Evolutionary conservation across 192 early-diverging fungal genomes (phyloP), one percentile per base, ranked within the genome.

Genomic region (Mortierella hygrophila): DNA sequence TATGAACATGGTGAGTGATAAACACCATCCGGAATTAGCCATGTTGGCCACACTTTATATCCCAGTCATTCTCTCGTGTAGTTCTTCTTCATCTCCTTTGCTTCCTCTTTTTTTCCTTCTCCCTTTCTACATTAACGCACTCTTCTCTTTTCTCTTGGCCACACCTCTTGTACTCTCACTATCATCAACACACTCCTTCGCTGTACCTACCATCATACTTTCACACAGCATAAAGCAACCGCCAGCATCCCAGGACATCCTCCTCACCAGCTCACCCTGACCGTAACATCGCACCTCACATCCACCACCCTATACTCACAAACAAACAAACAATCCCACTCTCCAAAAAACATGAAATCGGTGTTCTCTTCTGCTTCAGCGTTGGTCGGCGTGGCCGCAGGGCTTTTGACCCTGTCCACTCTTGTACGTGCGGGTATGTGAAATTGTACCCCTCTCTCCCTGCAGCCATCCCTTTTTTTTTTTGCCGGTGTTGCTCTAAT

Each of bases 271-370:
- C 20, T 52, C 18, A 21, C 15, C 16, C 49, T 52, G 18, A 21
- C 18, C 20, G 18, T 16, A 11, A 49, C 47, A 13, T 40, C 44
- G 60, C 6, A 47, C 11, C 9, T 38, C 60, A 29, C 26, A 47
- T 52, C 11, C 26, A 52, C 18, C 49, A 15, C 49, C 4, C 4
- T 0, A 20, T 16, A 20, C 49, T 18, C 6, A 21, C 49, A 52
- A 49, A n/a, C 29, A 32, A 29, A 65, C 9, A 2, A 11, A 0
- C 0, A 11, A 29, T 35, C 32, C 2, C 4, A 10, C 60, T 7
- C 29, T 52, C 49, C 16, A 65, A 65, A 2, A 60, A 76, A 26
- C 6, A 42, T 76, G 75, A 76, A 65, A 38, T 49, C 78, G 1
- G 11, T 6, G 26, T 13, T 65, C 54, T 29, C 44, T 68, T 21